phyloP scores from a whole-genome alignment of 768 basidiomycete species.

The Fomitopsis serialis region DNA sequence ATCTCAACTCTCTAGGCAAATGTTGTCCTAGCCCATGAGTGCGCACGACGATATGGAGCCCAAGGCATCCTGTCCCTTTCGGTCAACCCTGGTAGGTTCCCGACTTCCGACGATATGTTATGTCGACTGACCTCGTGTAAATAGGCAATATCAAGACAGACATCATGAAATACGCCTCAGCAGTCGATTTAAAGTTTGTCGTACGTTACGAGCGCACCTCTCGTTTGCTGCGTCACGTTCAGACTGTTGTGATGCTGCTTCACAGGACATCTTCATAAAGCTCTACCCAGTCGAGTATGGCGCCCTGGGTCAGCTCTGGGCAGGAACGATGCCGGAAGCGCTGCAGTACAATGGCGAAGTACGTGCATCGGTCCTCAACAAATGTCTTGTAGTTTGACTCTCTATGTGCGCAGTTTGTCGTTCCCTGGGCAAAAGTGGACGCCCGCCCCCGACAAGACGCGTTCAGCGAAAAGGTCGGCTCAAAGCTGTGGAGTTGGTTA shows the following conservation, averaged over 20 bases:
- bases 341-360: conserved; percentile 37
- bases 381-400: background rate
- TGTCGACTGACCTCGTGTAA: too few species aligned
- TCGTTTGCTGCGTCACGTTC: background rate
- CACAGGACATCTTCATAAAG: conserved; percentile 4
- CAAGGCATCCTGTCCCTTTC: conserved; percentile 39
- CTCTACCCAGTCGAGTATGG: conserved; percentile 20
- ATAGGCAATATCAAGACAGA: background rate
- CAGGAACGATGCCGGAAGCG: conserved; percentile 30
- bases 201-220: background rate
- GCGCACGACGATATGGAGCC: conserved; percentile 40
- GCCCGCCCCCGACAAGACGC: conserved; percentile 2
- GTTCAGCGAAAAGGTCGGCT: conserved; percentile 17
- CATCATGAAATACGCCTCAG: background rate
- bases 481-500: conserved; percentile 22
- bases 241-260: background rate
- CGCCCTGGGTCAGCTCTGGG: conserved; percentile 26
- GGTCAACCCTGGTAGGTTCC: conserved; percentile 40
- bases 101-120: background rate
- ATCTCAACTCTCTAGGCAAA: conserved; percentile 28
- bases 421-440: conserved; percentile 20
- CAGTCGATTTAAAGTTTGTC: background rate
- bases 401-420: conserved; percentile 11
- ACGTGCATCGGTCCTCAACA: background rate
- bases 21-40: conserved; percentile 39